phyloP scores from a whole-genome alignment of 805 yeast species.

The Yamadazyma scolyti region DNA sequence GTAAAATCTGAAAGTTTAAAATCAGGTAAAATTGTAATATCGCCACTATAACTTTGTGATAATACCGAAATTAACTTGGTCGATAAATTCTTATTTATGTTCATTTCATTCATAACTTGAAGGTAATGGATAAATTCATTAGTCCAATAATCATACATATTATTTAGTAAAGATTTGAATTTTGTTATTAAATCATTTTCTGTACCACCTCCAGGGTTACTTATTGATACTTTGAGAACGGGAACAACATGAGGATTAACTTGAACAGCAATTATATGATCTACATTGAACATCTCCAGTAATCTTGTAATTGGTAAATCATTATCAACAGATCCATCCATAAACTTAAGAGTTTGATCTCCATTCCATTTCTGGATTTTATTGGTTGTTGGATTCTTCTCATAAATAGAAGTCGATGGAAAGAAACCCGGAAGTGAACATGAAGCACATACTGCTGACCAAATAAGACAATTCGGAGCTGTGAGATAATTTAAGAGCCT shows the following conservation, averaged over 20 bases:
- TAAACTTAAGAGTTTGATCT: conserved; percentile 67
- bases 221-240: conserved; percentile 63
- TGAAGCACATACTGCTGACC: conserved; percentile 92
- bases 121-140: conserved; percentile 77
- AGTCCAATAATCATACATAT: conserved; percentile 54
- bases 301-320: conserved; percentile 88
- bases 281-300: conserved; percentile 96
- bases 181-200: conserved; percentile 58
- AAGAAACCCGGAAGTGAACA: conserved; percentile 93
- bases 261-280: conserved; percentile 95
- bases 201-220: conserved; percentile 65
- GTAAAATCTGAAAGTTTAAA: conserved; percentile 54
- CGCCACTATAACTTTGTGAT: conserved; percentile 88
- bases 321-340: conserved; percentile 94
- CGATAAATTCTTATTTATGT: conserved; percentile 67
- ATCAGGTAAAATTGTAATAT: conserved; percentile 87
- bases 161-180: conserved; percentile 48
- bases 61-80: conserved; percentile 73
- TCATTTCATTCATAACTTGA: conserved; percentile 70
- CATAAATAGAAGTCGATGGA: conserved; percentile 80
- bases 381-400: conserved; percentile 73
- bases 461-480: conserved; percentile 74
- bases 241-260: conserved; percentile 97
- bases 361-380: conserved; percentile 79
- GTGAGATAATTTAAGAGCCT: conserved; percentile 74